These are phyloP conservation scores for Tetracladium marchalianum DNA, from an alignment of 495 filamentous ascomycete species.

Conservation along the genomic window DNA sequence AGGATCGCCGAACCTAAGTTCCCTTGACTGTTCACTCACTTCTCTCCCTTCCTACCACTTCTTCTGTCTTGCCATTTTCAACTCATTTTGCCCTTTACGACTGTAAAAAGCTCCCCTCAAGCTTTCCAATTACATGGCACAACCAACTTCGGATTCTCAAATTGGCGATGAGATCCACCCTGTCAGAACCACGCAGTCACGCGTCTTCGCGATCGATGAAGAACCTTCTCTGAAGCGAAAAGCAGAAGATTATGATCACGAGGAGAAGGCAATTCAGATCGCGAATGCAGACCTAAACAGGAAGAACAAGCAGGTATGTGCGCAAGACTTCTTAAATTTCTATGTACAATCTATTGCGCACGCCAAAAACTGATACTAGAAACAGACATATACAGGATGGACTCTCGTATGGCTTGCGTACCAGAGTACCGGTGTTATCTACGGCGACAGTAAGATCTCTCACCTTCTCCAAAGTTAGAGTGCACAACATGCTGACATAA, in stretches of 20 bases:
- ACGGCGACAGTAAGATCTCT: conserved; percentile 69
- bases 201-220: background rate
- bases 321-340: background rate
- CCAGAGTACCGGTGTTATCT: conserved; percentile 62
- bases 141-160: conserved; percentile 4
- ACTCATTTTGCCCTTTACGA: background rate
- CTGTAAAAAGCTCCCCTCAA: background rate
- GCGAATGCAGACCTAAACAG: conserved; percentile 20
- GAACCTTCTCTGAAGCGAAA: conserved; percentile 8
- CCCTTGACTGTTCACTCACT: background rate
- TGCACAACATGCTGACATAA: too few relatives aligned
- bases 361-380: conserved; percentile 13
- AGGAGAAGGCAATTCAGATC: conserved; percentile 14
- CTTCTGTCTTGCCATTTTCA: background rate
- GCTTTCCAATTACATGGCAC: conserved; percentile 5
- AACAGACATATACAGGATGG: conserved; percentile 33
- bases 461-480: conserved; percentile 25
- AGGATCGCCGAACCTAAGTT: background rate
- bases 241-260: conserved; percentile 5
- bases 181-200: conserved; percentile 1
- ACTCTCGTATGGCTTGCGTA: conserved; percentile 40
- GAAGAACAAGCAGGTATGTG: conserved; percentile 26
- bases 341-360: background rate
- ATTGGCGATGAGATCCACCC: conserved; percentile 15
- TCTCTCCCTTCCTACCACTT: background rate